phyloP scores from a whole-genome alignment of 805 yeast genomes.

The Clavispora fructus region DNA sequence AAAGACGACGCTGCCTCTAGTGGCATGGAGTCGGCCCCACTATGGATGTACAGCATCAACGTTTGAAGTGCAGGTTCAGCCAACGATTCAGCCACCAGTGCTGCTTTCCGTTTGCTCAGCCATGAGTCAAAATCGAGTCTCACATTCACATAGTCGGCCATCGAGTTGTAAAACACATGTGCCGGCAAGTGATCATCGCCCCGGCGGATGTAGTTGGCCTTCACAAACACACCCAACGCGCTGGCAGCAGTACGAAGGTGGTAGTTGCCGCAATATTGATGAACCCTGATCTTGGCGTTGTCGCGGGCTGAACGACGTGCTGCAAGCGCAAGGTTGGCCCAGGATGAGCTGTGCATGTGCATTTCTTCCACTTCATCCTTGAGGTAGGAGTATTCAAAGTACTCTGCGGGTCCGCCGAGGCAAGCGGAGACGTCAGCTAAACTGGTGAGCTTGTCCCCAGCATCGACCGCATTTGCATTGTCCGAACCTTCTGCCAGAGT shows the following conservation, averaged over 20 bases:
- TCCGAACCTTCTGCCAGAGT: too few relatives aligned
- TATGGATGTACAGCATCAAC: constrained; percentile 46
- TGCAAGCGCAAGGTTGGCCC: background rate
- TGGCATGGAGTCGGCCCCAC: constrained; percentile 14
- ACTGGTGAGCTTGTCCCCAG: too few relatives aligned
- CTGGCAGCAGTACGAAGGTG: constrained; percentile 64
- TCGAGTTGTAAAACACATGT: constrained; percentile 65
- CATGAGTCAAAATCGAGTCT: constrained; percentile 80
- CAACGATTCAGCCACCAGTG: background rate
- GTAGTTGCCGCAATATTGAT: constrained; percentile 78
- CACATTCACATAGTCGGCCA: constrained; percentile 75
- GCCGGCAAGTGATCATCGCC: constrained; percentile 17
- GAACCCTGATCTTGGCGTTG: constrained; percentile 39
- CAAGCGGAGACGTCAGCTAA: background rate
- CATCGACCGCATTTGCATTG: too few relatives aligned
- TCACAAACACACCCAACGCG: constrained; percentile 49
- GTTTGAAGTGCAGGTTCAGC: constrained; percentile 31
- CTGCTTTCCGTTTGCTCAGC: constrained; percentile 37
- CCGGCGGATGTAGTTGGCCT: constrained; percentile 42
- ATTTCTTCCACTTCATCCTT: constrained; percentile 11
- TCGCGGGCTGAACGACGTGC: constrained; percentile 7
- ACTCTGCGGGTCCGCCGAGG: constrained; percentile 2
- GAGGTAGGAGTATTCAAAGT: constrained; percentile 9
- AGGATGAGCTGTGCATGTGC: constrained; percentile 4
- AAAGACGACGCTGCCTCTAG: constrained; percentile 11